Base-by-base conservation (phyloP, 495 filamentous ascomycete genomes). In the Pyrenopolyporus hunteri region DNA sequence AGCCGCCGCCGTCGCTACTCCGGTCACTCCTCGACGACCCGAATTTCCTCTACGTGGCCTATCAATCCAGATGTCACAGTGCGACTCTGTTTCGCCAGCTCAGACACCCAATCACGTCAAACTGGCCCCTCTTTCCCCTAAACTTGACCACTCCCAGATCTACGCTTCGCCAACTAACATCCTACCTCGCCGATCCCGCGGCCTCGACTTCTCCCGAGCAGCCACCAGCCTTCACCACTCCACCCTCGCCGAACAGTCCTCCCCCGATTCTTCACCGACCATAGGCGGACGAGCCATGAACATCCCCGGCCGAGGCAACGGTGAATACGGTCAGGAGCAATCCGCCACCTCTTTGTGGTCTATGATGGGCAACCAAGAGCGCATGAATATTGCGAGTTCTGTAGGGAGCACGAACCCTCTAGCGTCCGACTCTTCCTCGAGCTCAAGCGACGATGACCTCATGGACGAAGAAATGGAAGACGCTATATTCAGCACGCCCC, bases 181-280 rank as follows among this genome's bases (percentile, higher is more conserved):
- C 13, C 82, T 97, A 10, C 93, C 93, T 39, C 82, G 93, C 45
- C 86, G 92, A 44, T 95, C 91, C 4, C 85, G 93, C 19, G 92
- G 92, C 23, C 75, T 96, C 44, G 93, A 97, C 69, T 96, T 94
- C 73, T 90, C 92, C n/a, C 83, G 93, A 62, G 92, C 91, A 37
- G 93, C 92, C 54, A 98, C 94, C 3, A 96, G 92, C 63, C 82
- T 98, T 8, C 94, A 98, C 76, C 95, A 98, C 73, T 97, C 94
- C 17, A 98, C 89, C 2, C 81, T 97, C 6, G 92, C 92, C 36
- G 88, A 89, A 50, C 87, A 92, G 64, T 88, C 90, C 0, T 94
- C 90, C n/a, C 94, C 95, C 9, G 93, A 97, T 69, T 95, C 92
- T 3, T 96, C 92, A 0, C 95, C 95, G 0, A 92, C 85, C n/a